Base-by-base conservation (phyloP, 164 flowering plant genomes). In the Piper longum region DNA sequence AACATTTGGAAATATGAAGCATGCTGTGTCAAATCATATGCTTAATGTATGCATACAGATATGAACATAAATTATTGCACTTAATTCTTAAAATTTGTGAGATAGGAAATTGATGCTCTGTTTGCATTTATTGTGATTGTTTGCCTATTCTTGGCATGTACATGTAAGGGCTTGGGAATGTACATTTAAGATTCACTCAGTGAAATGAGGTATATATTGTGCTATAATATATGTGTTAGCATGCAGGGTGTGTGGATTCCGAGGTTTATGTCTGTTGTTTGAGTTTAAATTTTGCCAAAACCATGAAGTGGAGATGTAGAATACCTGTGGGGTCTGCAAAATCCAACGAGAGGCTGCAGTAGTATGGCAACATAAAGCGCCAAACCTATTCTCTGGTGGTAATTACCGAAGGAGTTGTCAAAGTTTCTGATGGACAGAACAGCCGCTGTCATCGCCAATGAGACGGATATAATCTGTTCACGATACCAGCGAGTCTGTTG, bases 301-400 rank as follows among this genome's bases (percentile, higher is more conserved):
- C 7, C 19, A 52, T 54, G 43, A 54, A 42, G 44, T 19, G 54
- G 26, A 43, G 41, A 16, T 54, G n/a, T 55, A 54, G 41, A 57
- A 19, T 57, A 87, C 96, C 89, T 87, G 9, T 63, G 71, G 56
- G 96, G 98, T 70, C 91, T 82, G 64, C 76, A 74, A 61, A 85
- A 76, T 12, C 92, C 98, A 59, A 80, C 62, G 54, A 83, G 41
- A 45, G 76, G 80, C 73, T 89, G 98, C 57, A 88, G 17, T 85
- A 85, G 85, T 36, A 85, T 74, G 66, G 78, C 78, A 41, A 57
- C 79, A 73, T 88, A 91, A 8, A 91, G 86, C 4, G 75, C 90
- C 13, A 91, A 74, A 0, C 98, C 98, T 62, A 91, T 56, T 69
- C 85, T 79, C 62, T 87, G 92, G 69, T 91, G 98, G 60, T 45